Evolutionary conservation across 805 yeast species (phyloP).

Genomic region (Candida hispaniensis): DNA sequence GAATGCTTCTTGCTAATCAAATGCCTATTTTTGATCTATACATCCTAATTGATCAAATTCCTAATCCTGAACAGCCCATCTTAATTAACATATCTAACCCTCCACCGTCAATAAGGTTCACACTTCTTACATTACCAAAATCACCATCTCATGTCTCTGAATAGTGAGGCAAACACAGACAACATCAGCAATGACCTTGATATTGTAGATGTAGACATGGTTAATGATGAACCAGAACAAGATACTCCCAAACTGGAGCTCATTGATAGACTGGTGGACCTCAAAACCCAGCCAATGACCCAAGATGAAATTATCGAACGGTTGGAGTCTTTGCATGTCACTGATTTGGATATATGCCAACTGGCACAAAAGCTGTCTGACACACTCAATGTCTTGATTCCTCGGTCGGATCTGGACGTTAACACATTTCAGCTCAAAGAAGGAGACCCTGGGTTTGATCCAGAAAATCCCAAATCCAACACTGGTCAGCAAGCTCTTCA

Average conservation of each 20-base stretch:
- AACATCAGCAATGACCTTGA: neutral
- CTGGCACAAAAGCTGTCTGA: constrained; percentile 2
- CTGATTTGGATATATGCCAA: constrained; percentile 22
- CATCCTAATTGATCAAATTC: neutral
- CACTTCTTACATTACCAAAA: neutral
- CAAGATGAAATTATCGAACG: constrained; percentile 24
- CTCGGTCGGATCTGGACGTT: constrained; percentile 13
- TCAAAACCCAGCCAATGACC: constrained; percentile 23
- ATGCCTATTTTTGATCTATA: neutral
- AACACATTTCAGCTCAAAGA: constrained; percentile 23
- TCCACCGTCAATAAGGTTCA: neutral
- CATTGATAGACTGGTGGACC: constrained; percentile 18
- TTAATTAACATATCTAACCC: neutral
- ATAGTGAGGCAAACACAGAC: neutral
- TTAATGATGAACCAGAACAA: neutral
- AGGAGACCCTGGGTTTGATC: constrained; percentile 23
- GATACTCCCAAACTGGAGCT: neutral
- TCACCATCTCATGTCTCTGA: neutral
- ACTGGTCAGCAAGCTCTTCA: constrained; percentile 17
- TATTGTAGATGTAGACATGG: neutral
- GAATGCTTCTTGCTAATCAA: too few species aligned
- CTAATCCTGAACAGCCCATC: neutral
- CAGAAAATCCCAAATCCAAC: constrained; percentile 21
- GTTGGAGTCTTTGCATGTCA: constrained; percentile 23
- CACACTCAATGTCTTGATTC: constrained; percentile 5